phyloP scores from a whole-genome alignment of 306 rosid genomes.

The Albizia julibrissin region DNA sequence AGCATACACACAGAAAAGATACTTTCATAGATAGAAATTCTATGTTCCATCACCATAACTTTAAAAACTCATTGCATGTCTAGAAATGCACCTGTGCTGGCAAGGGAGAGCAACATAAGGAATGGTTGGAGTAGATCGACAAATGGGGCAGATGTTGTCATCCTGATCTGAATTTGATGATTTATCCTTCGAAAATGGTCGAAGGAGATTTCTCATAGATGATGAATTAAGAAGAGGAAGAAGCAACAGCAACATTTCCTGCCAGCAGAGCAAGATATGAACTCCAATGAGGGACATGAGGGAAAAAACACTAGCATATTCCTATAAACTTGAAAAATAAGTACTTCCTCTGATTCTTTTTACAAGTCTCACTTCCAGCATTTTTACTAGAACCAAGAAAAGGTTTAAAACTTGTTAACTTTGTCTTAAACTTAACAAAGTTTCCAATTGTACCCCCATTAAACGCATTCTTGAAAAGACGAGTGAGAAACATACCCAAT shows the following conservation, averaged over 20 bases:
- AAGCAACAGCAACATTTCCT: slow-evolving; percentile 95
- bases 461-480: not conserved
- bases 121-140: slow-evolving; percentile 82
- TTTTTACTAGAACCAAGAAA: not conserved
- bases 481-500: not conserved
- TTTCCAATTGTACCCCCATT: not conserved
- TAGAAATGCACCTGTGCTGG: slow-evolving; percentile 75
- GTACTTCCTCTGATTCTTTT: not conserved
- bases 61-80: not conserved
- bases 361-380: not conserved
- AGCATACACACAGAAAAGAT: slow-evolving; percentile 12
- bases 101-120: slow-evolving; percentile 94
- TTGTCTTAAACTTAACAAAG: not conserved
- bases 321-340: not conserved
- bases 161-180: slow-evolving; percentile 75
- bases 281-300: not conserved
- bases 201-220: slow-evolving; percentile 71
- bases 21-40: not conserved
- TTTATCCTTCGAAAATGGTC: slow-evolving; percentile 89
- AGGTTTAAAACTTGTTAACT: not conserved
- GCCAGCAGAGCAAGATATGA: slow-evolving; percentile 46
- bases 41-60: slow-evolving; percentile 3
- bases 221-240: slow-evolving; percentile 98
- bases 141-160: slow-evolving; percentile 72
- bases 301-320: slow-evolving; percentile 5